A percentile compares a stretch with the other conserved stretches of the same genome.
These are phyloP conservation scores for Solanum chacoense DNA, from an alignment of 305 asterid species.

Conservation along the genomic window DNA sequence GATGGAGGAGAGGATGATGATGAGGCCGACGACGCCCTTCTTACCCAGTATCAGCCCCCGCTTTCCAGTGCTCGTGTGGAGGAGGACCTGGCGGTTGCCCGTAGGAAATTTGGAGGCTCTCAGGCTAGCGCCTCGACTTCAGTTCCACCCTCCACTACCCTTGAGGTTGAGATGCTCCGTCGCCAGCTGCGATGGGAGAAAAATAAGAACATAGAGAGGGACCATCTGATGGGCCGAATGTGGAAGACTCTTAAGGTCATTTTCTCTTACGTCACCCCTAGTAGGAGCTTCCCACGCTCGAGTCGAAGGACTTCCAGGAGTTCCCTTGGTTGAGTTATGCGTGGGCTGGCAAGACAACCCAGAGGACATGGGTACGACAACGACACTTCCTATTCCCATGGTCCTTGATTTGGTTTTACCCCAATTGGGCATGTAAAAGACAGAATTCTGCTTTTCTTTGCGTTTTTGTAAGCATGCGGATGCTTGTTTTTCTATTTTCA, in stretches of 20 bases:
- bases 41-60: fast-evolving
- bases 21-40: fast-evolving
- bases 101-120: background rate
- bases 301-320: background rate
- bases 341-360: fast-evolving
- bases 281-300: background rate
- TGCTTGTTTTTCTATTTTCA: background rate
- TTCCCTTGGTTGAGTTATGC: background rate
- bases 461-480: background rate
- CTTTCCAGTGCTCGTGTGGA: background rate
- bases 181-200: fast-evolving
- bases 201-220: background rate
- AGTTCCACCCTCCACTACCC: background rate
- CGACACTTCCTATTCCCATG: background rate
- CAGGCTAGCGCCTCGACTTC: background rate
- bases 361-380: background rate
- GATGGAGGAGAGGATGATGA: background rate
- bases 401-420: background rate
- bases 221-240: background rate
- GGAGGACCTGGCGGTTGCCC: fast-evolving
- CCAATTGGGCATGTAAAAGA: background rate
- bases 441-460: no score
- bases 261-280: background rate
- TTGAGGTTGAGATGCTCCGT: background rate
- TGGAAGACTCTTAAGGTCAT: background rate